Base-by-base conservation (phyloP, 2,329 filamentous ascomycete genomes). In the Grosmannia huntii region DNA sequence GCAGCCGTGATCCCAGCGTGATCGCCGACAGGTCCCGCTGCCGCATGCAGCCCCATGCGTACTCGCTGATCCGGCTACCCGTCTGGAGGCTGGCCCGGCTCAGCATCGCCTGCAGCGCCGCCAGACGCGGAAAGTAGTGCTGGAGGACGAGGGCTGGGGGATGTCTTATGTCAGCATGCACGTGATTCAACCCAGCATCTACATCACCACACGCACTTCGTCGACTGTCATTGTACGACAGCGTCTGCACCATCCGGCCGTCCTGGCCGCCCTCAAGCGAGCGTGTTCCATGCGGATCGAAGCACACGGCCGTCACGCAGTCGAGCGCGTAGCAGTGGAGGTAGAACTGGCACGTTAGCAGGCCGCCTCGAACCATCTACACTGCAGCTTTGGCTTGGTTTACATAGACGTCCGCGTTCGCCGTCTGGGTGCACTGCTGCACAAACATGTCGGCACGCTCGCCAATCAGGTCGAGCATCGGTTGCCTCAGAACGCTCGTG, bases 321-420 rank as follows among this genome's bases (percentile, higher is more conserved):
- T 60, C 59, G 14, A 59, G 59, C 1, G 59, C 59, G 25, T 59
- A 60, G 55, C 59, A 60, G 51, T 59, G 57, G 21, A 60, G 59
- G 19, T 49, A 49, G 28, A 53, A 53, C 58, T 59, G 38, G 2
- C 14, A 10, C 2, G 33, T 53, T 14, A 51, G 57, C 4, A 33
- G 19, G 23, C 12, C 19, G n/a, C 16, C 11, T 9, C n/a, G 14
- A 7, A 2, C 4, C 16, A 55, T 9, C 16, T 23, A 6, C 4
- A 23, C 4, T 21, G 12, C 2, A n/a, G 21, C 10, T 14, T 6
- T 7, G 14, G 23, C 58, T n/a, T 7, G 14, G 23, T 54, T n/a
- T n/a, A 59, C 58, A 19, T 59, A 60, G 14, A 60, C 49, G 19
- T 60, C 59, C 3, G 46, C 55, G 27, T 54, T 56, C 19, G 41